Percentiles rank a stretch among this genome's conserved stretches.
Conservation (phyloP, 2,329 filamentous ascomycete species). For the Scytalidium lignicola region DNA sequence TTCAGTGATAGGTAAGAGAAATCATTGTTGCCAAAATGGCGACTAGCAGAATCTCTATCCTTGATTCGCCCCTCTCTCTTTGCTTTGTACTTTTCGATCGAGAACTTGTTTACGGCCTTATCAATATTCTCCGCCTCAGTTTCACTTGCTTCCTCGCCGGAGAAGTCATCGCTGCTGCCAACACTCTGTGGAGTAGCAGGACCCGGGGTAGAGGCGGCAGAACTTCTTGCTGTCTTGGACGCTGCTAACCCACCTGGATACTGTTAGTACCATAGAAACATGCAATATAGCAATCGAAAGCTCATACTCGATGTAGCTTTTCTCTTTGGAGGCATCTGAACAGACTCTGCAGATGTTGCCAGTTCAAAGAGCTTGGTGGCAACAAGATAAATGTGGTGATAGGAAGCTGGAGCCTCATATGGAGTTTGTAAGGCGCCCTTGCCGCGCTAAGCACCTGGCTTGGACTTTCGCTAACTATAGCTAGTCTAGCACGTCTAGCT, state of each 20-base stretch:
- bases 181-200: conserved; percentile 55
- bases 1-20: conserved; percentile 81
- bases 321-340: conserved; percentile 63
- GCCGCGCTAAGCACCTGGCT: no score
- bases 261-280: conserved; percentile 28
- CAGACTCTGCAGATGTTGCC: conserved; percentile 15
- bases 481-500: no score
- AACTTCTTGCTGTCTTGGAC: conserved; percentile 50
- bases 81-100: conserved; percentile 27
- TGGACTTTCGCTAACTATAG: no score
- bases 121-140: conserved; percentile 48
- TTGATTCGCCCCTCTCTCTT: conserved; percentile 9
- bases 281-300: conserved; percentile 19
- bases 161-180: conserved; percentile 47
- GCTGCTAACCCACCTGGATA: conserved; percentile 39
- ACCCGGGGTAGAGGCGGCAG: conserved; percentile 55
- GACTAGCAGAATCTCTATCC: conserved; percentile 26
- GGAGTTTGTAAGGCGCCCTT: not conserved
- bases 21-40: conserved; percentile 39
- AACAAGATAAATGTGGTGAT: not conserved
- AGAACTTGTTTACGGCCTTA: conserved; percentile 57
- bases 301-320: conserved; percentile 54
- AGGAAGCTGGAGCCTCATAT: conserved; percentile 11
- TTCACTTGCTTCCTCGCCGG: conserved; percentile 46
- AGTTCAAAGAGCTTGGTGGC: conserved; percentile 3